A percentile compares a stretch with the other conserved stretches of the same genome.
Evolutionary conservation across 208 protist genomes (phyloP).

Genomic region (Polymyxa betae): DNA sequence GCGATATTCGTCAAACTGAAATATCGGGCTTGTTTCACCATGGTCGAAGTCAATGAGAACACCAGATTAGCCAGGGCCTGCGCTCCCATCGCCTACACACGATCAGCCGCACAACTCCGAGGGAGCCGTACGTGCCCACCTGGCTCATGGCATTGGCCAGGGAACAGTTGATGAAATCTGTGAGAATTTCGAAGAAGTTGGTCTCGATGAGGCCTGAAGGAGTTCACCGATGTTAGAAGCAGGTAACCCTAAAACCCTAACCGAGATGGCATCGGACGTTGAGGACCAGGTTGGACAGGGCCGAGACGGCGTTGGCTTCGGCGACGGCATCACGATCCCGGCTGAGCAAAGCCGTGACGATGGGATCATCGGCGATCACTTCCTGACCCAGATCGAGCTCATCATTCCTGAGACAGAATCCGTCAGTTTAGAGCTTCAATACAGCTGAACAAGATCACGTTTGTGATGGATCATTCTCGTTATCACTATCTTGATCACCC

Average conservation of each 20-base stretch:
- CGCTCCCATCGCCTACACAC: background rate
- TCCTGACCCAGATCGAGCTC: background rate
- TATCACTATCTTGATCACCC: too few species aligned
- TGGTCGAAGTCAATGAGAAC: slow-evolving; percentile 4
- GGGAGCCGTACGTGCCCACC: background rate
- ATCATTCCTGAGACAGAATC: background rate
- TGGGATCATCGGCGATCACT: background rate
- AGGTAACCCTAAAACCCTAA: background rate
- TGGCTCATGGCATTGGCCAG: slow-evolving; percentile 8
- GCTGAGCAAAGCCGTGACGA: background rate
- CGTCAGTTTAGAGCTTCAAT: too few species aligned
- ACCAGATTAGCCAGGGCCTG: slow-evolving; percentile 3
- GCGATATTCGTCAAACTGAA: slow-evolving; percentile 52
- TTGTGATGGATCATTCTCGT: too few species aligned
- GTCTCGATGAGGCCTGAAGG: background rate
- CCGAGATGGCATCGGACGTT: background rate
- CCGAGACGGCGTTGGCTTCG: slow-evolving; percentile 41
- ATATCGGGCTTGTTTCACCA: slow-evolving; percentile 1
- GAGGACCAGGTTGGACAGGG: slow-evolving; percentile 25
- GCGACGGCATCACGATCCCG: slow-evolving; percentile 28
- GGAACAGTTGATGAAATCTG: slow-evolving; percentile 40
- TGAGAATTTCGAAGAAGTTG: background rate
- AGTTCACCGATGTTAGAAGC: background rate
- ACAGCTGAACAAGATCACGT: too few species aligned
- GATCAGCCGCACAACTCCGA: background rate